A percentile compares a stretch with the other conserved stretches of the same genome.
Conservation (phyloP, 208 protist species). For the Leptomonas seymouri region DNA sequence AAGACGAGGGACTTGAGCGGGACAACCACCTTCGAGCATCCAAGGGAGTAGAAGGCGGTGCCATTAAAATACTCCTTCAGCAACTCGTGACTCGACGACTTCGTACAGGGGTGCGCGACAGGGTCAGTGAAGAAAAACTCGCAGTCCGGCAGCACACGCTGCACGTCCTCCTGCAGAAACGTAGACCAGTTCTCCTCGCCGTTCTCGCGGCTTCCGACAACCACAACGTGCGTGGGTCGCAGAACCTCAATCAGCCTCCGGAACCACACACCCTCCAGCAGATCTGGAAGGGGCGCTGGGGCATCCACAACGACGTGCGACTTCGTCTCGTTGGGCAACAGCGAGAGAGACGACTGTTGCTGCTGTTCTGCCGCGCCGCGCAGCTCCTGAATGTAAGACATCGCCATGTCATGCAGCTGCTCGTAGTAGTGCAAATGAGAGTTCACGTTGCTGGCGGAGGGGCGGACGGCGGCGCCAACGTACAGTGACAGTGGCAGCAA, state of each 20-base stretch:
- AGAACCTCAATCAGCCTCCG: conserved; percentile 72
- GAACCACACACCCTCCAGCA: conserved; percentile 75
- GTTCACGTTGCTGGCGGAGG: conserved; percentile 36
- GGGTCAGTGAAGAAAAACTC: conserved; percentile 55
- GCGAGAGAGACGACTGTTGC: conserved; percentile 14
- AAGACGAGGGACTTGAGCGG: conserved; percentile 53
- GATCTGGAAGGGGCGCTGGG: conserved; percentile 50
- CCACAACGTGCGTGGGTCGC: conserved; percentile 73
- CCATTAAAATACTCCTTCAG: conserved; percentile 78
- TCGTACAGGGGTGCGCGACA: conserved; percentile 27
- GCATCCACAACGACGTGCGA: conserved; percentile 74
- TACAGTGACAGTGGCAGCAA: conserved; percentile 65
- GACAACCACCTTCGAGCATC: conserved; percentile 79
- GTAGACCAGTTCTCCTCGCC: conserved; percentile 61
- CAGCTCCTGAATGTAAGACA: conserved; percentile 48
- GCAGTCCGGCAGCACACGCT: conserved; percentile 74
- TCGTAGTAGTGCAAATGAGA: conserved; percentile 60
- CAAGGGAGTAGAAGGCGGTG: conserved; percentile 44
- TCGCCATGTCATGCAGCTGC: conserved; percentile 59
- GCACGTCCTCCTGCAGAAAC: conserved; percentile 78
- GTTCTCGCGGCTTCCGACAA: conserved; percentile 51
- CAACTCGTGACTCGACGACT: conserved; percentile 29
- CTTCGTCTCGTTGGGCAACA: conserved; percentile 9
- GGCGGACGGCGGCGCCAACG: conserved; percentile 46
- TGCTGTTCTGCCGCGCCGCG: conserved; percentile 7